These are phyloP conservation scores for Calycina marina DNA, from an alignment of 2,329 filamentous ascomycete species.

Conservation along the genomic window DNA sequence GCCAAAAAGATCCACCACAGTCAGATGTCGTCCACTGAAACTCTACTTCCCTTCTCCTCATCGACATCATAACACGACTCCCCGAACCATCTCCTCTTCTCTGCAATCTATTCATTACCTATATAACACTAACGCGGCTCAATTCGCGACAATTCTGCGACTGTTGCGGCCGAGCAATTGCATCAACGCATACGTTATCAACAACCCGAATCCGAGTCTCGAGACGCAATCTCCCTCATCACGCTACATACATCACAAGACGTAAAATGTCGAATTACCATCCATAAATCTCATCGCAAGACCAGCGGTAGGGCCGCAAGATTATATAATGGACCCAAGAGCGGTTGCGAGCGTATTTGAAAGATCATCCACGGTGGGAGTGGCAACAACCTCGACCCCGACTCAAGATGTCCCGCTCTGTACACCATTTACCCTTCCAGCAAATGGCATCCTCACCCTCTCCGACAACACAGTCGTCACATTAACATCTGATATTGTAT, in stretches of 20 bases:
- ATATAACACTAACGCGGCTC: too few species aligned
- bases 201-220: not conserved
- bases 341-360: slow-evolving; percentile 20
- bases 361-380: slow-evolving; percentile 14
- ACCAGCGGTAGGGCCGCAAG: slow-evolving; percentile 18
- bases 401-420: slow-evolving; percentile 34
- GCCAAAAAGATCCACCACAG: too few species aligned
- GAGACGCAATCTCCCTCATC: not conserved
- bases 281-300: slow-evolving; percentile 6
- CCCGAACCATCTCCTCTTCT: too few species aligned
- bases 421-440: slow-evolving; percentile 46
- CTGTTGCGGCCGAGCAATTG: too few species aligned
- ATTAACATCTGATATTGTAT: slow-evolving; percentile 32
- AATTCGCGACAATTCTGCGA: too few species aligned
- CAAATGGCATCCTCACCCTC: slow-evolving; percentile 33
- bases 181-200: too few species aligned
- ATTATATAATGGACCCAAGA: slow-evolving; percentile 17
- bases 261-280: slow-evolving; percentile 11
- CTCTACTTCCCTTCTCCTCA: too few species aligned
- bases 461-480: slow-evolving; percentile 25
- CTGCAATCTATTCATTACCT: too few species aligned
- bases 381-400: slow-evolving; percentile 19
- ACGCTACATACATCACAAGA: not conserved
- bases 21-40: too few species aligned
- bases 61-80: too few species aligned